Conservation (phyloP, 805 yeast genomes). For the Candida xiaguanensis region DNA sequence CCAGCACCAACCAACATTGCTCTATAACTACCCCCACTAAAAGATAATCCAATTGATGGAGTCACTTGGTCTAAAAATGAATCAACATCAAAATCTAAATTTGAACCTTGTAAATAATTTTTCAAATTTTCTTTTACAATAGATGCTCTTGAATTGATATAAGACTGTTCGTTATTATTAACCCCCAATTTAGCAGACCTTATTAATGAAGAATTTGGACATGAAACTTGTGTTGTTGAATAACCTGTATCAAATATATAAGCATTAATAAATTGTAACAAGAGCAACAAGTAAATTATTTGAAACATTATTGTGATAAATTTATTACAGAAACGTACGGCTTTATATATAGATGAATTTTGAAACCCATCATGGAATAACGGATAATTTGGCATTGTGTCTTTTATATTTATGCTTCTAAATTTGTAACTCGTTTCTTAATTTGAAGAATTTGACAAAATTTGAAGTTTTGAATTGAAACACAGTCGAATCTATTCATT, state of each 20-base stretch:
- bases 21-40: slow-evolving; percentile 41
- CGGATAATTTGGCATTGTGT: too few relatives aligned
- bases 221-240: slow-evolving; percentile 28
- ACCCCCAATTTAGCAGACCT: slow-evolving; percentile 22
- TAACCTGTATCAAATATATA: slow-evolving; percentile 12
- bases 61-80: slow-evolving; percentile 17
- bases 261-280: background rate
- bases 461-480: too few relatives aligned
- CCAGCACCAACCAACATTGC: slow-evolving; percentile 77
- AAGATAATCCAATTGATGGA: slow-evolving; percentile 29
- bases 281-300: too few relatives aligned
- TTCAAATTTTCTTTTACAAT: slow-evolving; percentile 22
- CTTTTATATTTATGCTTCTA: too few relatives aligned
- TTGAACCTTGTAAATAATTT: slow-evolving; percentile 20
- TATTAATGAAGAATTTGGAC: slow-evolving; percentile 22
- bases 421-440: too few relatives aligned
- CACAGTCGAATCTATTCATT: too few relatives aligned
- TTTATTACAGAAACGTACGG: too few relatives aligned
- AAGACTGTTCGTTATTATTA: slow-evolving; percentile 21
- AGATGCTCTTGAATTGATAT: slow-evolving; percentile 22
- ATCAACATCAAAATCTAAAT: slow-evolving; percentile 20
- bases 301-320: too few relatives aligned
- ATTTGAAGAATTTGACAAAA: too few relatives aligned
- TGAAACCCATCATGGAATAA: too few relatives aligned
- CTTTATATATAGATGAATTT: too few relatives aligned